Conservation (phyloP, 2,329 filamentous ascomycete species). For the Aspergillus ibericus region DNA sequence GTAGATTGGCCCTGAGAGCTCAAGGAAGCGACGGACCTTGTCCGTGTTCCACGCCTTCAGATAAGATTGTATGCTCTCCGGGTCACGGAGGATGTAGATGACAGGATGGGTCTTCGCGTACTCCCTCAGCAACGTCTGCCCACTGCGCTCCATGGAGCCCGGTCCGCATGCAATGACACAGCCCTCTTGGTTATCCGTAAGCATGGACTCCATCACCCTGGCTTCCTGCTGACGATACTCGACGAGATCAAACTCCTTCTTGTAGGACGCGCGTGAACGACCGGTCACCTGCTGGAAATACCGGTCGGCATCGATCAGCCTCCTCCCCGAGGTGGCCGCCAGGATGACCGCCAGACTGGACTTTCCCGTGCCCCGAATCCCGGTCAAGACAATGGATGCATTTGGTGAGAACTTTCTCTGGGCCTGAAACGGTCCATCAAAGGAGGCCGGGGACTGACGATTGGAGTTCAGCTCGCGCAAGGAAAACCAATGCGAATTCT, state of each 20-base stretch:
- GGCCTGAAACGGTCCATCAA: slow-evolving; percentile 28
- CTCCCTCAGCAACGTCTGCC: slow-evolving; percentile 60
- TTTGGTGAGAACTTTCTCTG: slow-evolving; percentile 54
- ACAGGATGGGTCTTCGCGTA: slow-evolving; percentile 67
- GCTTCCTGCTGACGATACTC: slow-evolving; percentile 66
- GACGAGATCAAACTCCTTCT: slow-evolving; percentile 60
- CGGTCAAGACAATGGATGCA: slow-evolving; percentile 71
- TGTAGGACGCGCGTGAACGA: slow-evolving; percentile 62
- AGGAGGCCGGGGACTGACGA: slow-evolving; percentile 29
- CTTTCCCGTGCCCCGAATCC: slow-evolving; percentile 73
- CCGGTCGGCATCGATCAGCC: slow-evolving; percentile 68
- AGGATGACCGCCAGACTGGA: slow-evolving; percentile 74
- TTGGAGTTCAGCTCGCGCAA: slow-evolving; percentile 30
- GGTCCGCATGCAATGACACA: slow-evolving; percentile 71
- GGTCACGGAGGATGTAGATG: slow-evolving; percentile 67
- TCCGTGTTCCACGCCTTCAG: slow-evolving; percentile 57
- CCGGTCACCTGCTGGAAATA: slow-evolving; percentile 66
- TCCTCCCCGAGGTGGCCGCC: slow-evolving; percentile 67
- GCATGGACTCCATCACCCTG: slow-evolving; percentile 60
- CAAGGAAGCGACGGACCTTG: slow-evolving; percentile 60
- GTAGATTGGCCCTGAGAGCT: slow-evolving; percentile 54
- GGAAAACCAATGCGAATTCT: slow-evolving; percentile 20
- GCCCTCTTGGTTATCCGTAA: slow-evolving; percentile 59
- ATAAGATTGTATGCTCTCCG: slow-evolving; percentile 63
- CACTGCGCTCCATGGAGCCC: slow-evolving; percentile 65